Conservation (phyloP, 495 filamentous ascomycete species). For the Neurospora sp. region DNA sequence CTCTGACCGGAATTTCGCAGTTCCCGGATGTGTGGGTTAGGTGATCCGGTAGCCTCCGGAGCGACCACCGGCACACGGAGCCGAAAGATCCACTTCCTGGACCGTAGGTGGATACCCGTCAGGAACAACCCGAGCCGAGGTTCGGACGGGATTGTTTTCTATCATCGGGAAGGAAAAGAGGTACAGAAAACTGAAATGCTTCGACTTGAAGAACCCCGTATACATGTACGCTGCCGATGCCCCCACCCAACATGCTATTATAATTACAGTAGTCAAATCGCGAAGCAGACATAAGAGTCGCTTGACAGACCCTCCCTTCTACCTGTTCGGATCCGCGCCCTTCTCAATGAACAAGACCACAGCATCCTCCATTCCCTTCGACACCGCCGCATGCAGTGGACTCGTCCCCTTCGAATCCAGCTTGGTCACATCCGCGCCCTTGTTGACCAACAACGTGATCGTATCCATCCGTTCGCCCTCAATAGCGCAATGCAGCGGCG, state of each 20-base stretch:
- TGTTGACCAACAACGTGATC: constrained; percentile 11
- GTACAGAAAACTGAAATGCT: no score
- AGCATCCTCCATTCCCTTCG: constrained; percentile 21
- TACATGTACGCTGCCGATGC: background rate
- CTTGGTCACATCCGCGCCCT: constrained; percentile 13
- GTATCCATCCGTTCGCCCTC: constrained; percentile 15
- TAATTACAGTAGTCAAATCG: background rate
- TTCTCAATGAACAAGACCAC: constrained; percentile 18
- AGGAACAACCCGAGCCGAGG: background rate
- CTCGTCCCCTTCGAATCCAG: constrained; percentile 13
- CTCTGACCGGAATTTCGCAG: background rate
- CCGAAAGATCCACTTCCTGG: background rate
- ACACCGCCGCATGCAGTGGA: constrained; percentile 15
- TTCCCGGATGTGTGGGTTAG: background rate
- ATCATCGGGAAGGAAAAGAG: background rate
- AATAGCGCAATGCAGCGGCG: constrained; percentile 19
- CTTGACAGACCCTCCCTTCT: background rate
- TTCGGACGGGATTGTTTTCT: background rate
- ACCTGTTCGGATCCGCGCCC: constrained; percentile 19
- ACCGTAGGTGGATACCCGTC: background rate
- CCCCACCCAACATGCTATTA: background rate
- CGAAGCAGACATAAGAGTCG: no score
- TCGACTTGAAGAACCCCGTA: background rate
- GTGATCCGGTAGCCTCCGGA: background rate
- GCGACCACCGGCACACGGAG: background rate